Base-by-base conservation (phyloP, 1,284 basidiomycete species). In the Chondrostereum purpureum region DNA sequence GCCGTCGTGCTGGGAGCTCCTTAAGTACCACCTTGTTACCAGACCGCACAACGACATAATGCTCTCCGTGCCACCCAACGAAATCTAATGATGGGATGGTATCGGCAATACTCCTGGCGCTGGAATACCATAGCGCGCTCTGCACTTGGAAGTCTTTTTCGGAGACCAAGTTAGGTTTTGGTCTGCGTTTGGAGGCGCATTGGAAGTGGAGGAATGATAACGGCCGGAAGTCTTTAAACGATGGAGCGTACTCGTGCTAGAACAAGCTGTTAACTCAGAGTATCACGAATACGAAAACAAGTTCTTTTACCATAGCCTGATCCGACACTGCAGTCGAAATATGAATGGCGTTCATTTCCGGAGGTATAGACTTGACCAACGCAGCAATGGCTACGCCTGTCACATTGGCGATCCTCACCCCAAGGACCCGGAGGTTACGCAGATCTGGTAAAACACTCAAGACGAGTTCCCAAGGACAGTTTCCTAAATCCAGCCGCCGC, bases 1-100 rank as follows among this genome's bases (percentile, higher is more conserved):
- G 56, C 40, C 78, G 57, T 35, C 79, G 63, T 19, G 75, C 65
- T 1, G 80, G 80, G 24, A 83, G 62, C 58, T 83, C 80, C 58
- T 80, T 80, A 50, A 83, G 58, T 55, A 82, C 78, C n/a, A 79
- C 66, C 22, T 50, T 51, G 17, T 46, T 51, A 17, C 54, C 56
- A 13, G 55, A 57, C 21, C 77, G 67, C 37, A 76, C 74, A 42
- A 83, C 73, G 47, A 78, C 78, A 56, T 78, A 81, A 58, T 80
- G 78, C 58, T 83, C 79, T 21, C 78, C 77, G 58, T 82, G 77
- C 79, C 79, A 83, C 10, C 79, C 80, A 1, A 83, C 58, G 50
- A 81, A 83, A 59, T 83, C 79, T 34, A 83, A 53, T 14, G 69
- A 69, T 1, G 72, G 74, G 1, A 83, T 51, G 18, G 58, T 56